phyloP scores from a whole-genome alignment of 192 early-diverging fungal species.

The Backusella parvicylindrica region DNA sequence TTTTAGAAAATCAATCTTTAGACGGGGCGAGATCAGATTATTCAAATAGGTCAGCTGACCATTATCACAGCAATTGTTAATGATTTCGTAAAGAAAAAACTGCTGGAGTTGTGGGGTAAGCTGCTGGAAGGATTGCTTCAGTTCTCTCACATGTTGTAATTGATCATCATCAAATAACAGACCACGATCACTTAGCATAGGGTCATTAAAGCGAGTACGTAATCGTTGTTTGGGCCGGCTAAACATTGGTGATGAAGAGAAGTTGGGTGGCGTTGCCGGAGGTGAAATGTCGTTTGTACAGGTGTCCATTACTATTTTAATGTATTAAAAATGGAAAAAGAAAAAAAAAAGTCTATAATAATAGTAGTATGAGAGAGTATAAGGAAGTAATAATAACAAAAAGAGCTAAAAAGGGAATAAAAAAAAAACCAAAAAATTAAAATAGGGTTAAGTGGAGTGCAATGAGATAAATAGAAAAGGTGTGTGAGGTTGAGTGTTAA shows the following conservation, averaged over 20 bases:
- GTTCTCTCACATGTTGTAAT: slow-evolving; percentile 13
- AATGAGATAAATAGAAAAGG: not conserved
- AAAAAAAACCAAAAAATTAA: not conserved
- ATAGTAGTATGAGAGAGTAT: not conserved
- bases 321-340: not conserved
- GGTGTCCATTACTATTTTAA: not conserved
- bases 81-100: slow-evolving; percentile 38
- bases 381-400: not conserved
- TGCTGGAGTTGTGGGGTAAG: slow-evolving; percentile 28
- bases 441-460: not conserved
- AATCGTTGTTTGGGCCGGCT: not conserved
- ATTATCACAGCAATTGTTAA: slow-evolving; percentile 42
- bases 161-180: slow-evolving; percentile 17
- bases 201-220: slow-evolving; percentile 13
- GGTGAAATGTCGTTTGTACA: slow-evolving; percentile 29
- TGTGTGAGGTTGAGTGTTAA: not conserved
- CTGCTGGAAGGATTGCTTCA: slow-evolving; percentile 35
- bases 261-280: slow-evolving; percentile 31
- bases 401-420: not conserved
- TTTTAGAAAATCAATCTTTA: slow-evolving; percentile 89
- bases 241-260: slow-evolving; percentile 16
- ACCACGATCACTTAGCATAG: not conserved
- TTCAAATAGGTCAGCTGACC: slow-evolving; percentile 45
- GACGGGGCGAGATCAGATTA: slow-evolving; percentile 48
- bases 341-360: not conserved